A percentile compares a stretch with the other conserved stretches of the same genome.
phyloP scores from a whole-genome alignment of 1,139 yeast genomes.

The Suhomyces taliae region DNA sequence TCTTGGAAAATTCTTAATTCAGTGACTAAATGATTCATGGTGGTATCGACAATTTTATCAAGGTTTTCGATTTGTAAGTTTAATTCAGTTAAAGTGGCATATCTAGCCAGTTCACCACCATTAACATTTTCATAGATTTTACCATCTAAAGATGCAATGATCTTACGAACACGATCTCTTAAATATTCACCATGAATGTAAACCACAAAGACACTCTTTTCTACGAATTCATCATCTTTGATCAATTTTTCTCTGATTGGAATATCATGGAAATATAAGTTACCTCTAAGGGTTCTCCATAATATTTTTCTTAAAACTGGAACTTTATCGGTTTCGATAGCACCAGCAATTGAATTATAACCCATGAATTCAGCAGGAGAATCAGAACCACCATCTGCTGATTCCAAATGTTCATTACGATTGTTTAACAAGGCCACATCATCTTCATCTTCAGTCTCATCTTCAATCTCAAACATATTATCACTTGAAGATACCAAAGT shows the following conservation, averaged over 20 bases:
- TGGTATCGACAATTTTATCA: slow-evolving; percentile 61
- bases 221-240: slow-evolving; percentile 44
- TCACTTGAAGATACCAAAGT: slow-evolving; percentile 8
- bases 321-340: slow-evolving; percentile 45
- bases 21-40: slow-evolving; percentile 66
- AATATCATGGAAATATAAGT: slow-evolving; percentile 49
- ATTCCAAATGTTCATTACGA: slow-evolving; percentile 30
- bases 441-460: slow-evolving; percentile 30
- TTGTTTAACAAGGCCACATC: slow-evolving; percentile 34
- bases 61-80: slow-evolving; percentile 52
- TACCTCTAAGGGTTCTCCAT: slow-evolving; percentile 59
- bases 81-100: slow-evolving; percentile 59
- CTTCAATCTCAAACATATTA: slow-evolving; percentile 6
- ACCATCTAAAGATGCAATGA: slow-evolving; percentile 86
- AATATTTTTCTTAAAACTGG: slow-evolving; percentile 51
- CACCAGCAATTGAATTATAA: slow-evolving; percentile 51
- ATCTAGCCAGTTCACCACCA: slow-evolving; percentile 52
- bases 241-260: slow-evolving; percentile 45
- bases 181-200: slow-evolving; percentile 86
- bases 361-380: slow-evolving; percentile 47
- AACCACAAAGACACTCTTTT: slow-evolving; percentile 75
- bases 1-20: slow-evolving; percentile 75
- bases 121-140: slow-evolving; percentile 63
- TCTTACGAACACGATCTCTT: slow-evolving; percentile 64
- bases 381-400: slow-evolving; percentile 9